A percentile compares a stretch with the other conserved stretches of the same genome.
These are phyloP conservation scores for Russula griseocarnosa DNA, from an alignment of 768 basidiomycete genomes.

Conservation along the genomic window DNA sequence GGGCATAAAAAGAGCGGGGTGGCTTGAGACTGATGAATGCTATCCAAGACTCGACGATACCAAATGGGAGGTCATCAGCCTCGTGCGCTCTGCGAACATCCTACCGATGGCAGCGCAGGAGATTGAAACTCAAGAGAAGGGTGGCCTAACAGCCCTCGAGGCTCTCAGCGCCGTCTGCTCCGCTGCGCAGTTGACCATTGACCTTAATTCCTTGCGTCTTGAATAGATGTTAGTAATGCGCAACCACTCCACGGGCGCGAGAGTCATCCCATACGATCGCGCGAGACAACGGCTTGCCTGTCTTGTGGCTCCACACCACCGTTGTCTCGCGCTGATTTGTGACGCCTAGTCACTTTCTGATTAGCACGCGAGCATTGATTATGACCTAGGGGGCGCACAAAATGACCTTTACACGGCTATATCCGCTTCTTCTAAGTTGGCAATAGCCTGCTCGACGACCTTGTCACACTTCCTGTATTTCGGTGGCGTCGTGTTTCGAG, in stretches of 20 bases:
- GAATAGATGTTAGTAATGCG: constrained; percentile 72
- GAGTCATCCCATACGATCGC: constrained; percentile 97
- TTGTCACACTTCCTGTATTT: constrained; percentile 67
- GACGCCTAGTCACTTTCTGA: constrained; percentile 54
- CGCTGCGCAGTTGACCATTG: constrained; percentile 63
- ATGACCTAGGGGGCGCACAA: constrained; percentile 48
- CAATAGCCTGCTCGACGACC: constrained; percentile 71
- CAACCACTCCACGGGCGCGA: constrained; percentile 82
- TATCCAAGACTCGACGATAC: constrained; percentile 97
- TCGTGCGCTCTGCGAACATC: constrained; percentile 77
- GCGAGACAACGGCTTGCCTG: constrained; percentile 82
- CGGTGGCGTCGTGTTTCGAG: constrained; percentile 73
- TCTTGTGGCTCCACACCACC: constrained; percentile 85
- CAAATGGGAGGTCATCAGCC: constrained; percentile 78
- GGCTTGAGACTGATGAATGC: constrained; percentile 55
- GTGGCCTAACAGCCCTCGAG: constrained; percentile 59
- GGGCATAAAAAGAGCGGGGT: neutral
- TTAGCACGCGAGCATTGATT: constrained; percentile 1
- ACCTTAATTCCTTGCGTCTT: constrained; percentile 66
- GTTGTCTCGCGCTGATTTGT: constrained; percentile 98
- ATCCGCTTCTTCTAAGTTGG: constrained; percentile 68
- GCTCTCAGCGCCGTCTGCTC: constrained; percentile 60
- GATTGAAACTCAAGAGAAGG: neutral
- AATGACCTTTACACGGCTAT: constrained; percentile 84
- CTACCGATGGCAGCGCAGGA: constrained; percentile 43